A percentile compares a stretch with the other conserved stretches of the same genome.
Conservation (phyloP, 2,329 filamentous ascomycete species). For the Colletotrichum abscissum region DNA sequence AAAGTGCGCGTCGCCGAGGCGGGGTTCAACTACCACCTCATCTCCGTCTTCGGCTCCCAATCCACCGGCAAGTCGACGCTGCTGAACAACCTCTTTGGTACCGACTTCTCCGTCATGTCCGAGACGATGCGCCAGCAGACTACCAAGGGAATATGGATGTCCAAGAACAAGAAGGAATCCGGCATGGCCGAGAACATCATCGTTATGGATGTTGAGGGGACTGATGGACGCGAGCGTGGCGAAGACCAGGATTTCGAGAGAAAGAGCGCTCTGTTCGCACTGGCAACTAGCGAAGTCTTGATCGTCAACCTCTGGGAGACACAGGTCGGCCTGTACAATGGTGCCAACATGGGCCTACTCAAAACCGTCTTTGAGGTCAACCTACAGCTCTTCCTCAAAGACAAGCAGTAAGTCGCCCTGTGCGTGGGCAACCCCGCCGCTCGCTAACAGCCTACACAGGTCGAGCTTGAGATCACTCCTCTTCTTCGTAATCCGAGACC, state of each 20-base stretch:
- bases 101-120: conserved; percentile 97
- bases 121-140: conserved; percentile 95
- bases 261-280: conserved; percentile 95
- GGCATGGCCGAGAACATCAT: conserved; percentile 96
- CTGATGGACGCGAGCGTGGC: conserved; percentile 93
- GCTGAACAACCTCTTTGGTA: conserved; percentile 95
- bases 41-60: conserved; percentile 98
- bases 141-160: conserved; percentile 99
- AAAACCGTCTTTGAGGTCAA: conserved; percentile 99
- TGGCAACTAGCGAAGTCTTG: conserved; percentile 96
- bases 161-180: conserved; percentile 84
- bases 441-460: conserved; percentile 54
- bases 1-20: conserved; percentile 83
- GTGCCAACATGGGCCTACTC: conserved; percentile 97
- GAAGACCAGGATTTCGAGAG: conserved; percentile 99
- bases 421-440: not conserved
- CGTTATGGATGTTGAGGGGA: conserved; percentile 99
- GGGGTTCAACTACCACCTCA: conserved; percentile 99
- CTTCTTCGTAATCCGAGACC: conserved; percentile 99
- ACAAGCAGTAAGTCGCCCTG: conserved; percentile 77
- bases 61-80: conserved; percentile 98
- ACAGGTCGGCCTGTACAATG: conserved; percentile 97
- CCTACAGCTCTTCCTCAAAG: conserved; percentile 94
- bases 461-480: conserved; percentile 90
- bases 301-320: conserved; percentile 99